Base-by-base conservation (phyloP, 768 basidiomycete genomes). In the Trametes cubensis region DNA sequence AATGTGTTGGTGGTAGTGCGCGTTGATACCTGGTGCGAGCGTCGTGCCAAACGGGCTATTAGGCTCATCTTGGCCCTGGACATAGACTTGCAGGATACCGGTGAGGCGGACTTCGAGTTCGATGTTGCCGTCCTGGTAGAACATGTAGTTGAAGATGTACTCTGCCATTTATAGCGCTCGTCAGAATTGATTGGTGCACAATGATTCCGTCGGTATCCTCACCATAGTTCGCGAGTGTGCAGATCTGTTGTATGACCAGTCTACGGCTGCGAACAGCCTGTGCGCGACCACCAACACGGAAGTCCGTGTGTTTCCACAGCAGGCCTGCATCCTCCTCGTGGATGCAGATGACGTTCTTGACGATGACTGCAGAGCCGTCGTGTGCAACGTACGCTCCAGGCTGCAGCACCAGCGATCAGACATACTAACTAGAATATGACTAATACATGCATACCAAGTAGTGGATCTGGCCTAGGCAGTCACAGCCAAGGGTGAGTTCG, bases 261-360 rank as follows among this genome's bases (percentile, higher is more conserved):
- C 93, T 83, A 64, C 94, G 84, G 58, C 88, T 86, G 59, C 94
- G 84, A 17, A 92, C 92, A 11, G 89, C 85, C 50, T 90, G 86
- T 0, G 87, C 81, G 55, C 90, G 85, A 17, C 94, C 94, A 21
- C 88, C 88, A 13, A 86, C 82, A 63, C 95, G 87, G 76, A 86
- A 97, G 73, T 97, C 94, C 47, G 88, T 89, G 74, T 97, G 94
- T 72, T 95, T 94, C 90, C 90, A 93, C 11, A 94, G 80, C 15
- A 94, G 81, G 51, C 94, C 94, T 20, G 85, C 84, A 68, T 96
- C 94, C 72, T 95, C 94, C 73, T 95, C 94, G 66, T 95, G 94
- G 61, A 97, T 95, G 75, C 94, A 97, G 52, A 97, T 90, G 4
- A 83, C 92, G 69, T 94, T 90, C 77, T 94, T 87, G 68, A 96